These are phyloP conservation scores for Salix udensis DNA, from an alignment of 345 rosid species.

Conservation along the genomic window DNA sequence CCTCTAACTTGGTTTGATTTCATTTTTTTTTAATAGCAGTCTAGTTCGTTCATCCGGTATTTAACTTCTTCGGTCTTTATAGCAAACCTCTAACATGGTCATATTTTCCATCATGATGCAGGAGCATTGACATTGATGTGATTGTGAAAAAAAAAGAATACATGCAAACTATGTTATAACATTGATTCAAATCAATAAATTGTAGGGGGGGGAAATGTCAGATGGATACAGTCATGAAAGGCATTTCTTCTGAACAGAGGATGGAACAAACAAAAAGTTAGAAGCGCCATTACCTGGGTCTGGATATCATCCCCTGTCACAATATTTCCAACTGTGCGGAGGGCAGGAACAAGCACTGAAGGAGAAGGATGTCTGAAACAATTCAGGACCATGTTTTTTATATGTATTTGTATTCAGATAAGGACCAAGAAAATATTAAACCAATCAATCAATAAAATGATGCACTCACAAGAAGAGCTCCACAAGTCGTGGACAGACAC, in stretches of 20 bases:
- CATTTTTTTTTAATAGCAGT: neutral
- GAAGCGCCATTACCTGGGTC: constrained; percentile 22
- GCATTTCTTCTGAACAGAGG: neutral
- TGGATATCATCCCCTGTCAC: constrained; percentile 29
- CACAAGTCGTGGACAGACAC: constrained; percentile 24
- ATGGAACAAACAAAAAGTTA: neutral
- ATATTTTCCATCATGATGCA: neutral
- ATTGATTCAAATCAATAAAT: neutral
- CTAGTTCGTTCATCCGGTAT: neutral
- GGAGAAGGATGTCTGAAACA: constrained; percentile 26
- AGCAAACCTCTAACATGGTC: neutral
- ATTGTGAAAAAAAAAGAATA: neutral
- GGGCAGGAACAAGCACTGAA: constrained; percentile 31
- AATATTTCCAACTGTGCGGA: constrained; percentile 28
- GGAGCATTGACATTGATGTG: neutral
- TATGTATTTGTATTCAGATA: neutral
- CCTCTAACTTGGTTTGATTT: neutral
- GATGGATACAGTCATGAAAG: neutral
- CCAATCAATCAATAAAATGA: neutral
- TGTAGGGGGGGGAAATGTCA: too few species aligned
- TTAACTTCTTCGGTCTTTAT: neutral
- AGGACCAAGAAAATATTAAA: neutral
- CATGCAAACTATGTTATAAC: neutral
- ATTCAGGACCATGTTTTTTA: neutral
- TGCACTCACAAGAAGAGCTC: constrained; percentile 25